A percentile compares a stretch with the other conserved stretches of the same genome.
Conservation (phyloP, 257 asterid genomes). For the Fraxinus quadrangulata region DNA sequence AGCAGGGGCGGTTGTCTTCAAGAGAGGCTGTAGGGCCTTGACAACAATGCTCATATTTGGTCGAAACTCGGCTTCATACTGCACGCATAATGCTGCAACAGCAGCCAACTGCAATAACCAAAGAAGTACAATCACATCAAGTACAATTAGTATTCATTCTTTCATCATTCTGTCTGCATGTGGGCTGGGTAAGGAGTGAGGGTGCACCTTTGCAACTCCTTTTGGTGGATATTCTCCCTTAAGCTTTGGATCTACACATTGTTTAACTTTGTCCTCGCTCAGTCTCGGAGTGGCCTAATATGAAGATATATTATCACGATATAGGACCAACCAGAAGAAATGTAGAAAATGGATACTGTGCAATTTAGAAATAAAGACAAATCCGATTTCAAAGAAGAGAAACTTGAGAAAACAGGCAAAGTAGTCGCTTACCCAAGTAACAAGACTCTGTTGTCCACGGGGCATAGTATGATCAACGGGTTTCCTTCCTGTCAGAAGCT, state of each 20-base stretch:
- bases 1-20: constrained; percentile 61
- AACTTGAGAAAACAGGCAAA: constrained; percentile 9
- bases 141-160: background rate
- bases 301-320: background rate
- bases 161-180: background rate
- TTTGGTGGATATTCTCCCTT: constrained; percentile 80
- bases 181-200: background rate
- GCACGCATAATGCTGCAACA: constrained; percentile 89
- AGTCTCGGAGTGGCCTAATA: constrained; percentile 84
- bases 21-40: constrained; percentile 81
- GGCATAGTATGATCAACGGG: constrained; percentile 97
- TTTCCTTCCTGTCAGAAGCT: constrained; percentile 88
- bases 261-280: constrained; percentile 91
- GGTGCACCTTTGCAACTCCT: constrained; percentile 89
- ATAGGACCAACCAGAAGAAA: constrained; percentile 12
- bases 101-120: constrained; percentile 71
- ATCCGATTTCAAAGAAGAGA: background rate
- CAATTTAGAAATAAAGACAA: background rate
- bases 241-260: constrained; percentile 83
- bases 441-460: constrained; percentile 91
- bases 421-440: constrained; percentile 71
- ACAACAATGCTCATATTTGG: constrained; percentile 94
- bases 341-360: background rate
- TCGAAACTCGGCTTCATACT: constrained; percentile 88
- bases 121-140: constrained; percentile 23